These are phyloP conservation scores for Mortierella hygrophila DNA, from an alignment of 192 early-diverging fungal species.

Conservation along the genomic window DNA sequence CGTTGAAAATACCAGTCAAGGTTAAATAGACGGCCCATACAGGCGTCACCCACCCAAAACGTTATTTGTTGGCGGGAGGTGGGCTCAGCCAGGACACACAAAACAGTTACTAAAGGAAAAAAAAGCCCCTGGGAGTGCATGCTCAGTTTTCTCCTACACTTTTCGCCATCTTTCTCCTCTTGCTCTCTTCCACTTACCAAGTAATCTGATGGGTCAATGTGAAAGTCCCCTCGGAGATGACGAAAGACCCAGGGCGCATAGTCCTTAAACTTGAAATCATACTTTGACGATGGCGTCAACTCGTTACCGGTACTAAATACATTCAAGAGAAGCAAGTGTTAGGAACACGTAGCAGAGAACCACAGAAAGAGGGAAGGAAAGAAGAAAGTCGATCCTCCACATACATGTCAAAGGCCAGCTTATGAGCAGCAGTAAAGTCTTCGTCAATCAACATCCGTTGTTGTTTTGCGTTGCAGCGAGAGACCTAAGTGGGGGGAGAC, in stretches of 20 bases:
- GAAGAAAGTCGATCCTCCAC: background rate
- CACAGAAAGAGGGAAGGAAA: background rate
- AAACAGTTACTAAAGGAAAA: background rate
- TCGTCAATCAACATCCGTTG: slow-evolving; percentile 72
- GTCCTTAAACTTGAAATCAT: slow-evolving; percentile 99
- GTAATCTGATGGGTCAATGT: slow-evolving; percentile 92
- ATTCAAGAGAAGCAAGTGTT: background rate
- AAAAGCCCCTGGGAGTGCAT: background rate
- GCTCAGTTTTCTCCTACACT: background rate
- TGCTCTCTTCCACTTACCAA: slow-evolving; percentile 64
- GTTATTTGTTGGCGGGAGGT: background rate
- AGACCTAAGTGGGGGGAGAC: slow-evolving; percentile 56
- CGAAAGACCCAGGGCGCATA: slow-evolving; percentile 98
- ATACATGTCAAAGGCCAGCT: slow-evolving; percentile 95
- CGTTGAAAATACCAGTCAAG: background rate
- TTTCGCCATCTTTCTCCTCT: background rate
- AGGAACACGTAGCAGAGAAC: background rate
- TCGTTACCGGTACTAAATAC: slow-evolving; percentile 86
- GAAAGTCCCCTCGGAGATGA: slow-evolving; percentile 85
- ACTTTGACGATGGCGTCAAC: slow-evolving; percentile 88
- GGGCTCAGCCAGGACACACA: slow-evolving; percentile 1
- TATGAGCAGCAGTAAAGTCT: slow-evolving; percentile 89
- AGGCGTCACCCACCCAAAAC: background rate
- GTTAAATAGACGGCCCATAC: slow-evolving; percentile 2
- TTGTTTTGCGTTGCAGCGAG: slow-evolving; percentile 87